A percentile compares a stretch with the other conserved stretches of the same genome.
phyloP scores from a whole-genome alignment of 306 rosid genomes.

The Quercus bicolor region DNA sequence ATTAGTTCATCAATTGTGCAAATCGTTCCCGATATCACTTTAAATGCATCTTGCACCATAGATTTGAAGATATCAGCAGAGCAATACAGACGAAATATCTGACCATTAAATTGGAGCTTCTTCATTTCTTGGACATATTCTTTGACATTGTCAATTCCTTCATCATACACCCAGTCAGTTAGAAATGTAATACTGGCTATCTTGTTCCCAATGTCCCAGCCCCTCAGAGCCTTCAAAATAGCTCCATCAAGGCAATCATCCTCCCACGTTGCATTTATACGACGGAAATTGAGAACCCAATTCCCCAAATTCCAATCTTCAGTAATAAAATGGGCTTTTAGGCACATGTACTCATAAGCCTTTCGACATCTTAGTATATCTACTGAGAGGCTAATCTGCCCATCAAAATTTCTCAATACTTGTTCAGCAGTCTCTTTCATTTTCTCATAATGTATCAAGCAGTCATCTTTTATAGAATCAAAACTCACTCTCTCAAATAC shows the following conservation, averaged over 20 bases:
- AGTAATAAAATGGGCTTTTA: constrained; percentile 13
- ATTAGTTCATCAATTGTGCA: too few species aligned
- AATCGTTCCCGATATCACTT: too few species aligned
- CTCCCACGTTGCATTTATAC: neutral
- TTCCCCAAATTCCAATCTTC: constrained; percentile 6
- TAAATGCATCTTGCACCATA: too few species aligned
- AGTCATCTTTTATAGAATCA: too few species aligned
- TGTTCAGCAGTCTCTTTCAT: neutral
- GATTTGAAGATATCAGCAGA: too few species aligned
- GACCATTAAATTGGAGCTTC: too few species aligned
- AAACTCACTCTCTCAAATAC: too few species aligned
- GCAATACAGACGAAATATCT: too few species aligned
- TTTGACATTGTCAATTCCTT: too few species aligned
- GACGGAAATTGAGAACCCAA: constrained; percentile 6
- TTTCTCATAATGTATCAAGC: neutral
- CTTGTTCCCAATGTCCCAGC: constrained; percentile 17
- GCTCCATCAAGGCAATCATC: neutral
- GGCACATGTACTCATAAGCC: neutral
- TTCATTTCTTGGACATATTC: too few species aligned
- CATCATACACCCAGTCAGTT: too few species aligned
- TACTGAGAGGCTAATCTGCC: constrained; percentile 15
- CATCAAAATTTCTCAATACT: neutral
- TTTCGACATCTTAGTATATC: neutral
- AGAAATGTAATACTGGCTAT: neutral
- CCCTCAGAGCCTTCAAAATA: neutral